Percentiles rank a stretch among this genome's conserved stretches.
Conservation (phyloP, 2,329 filamentous ascomycete genomes). For the Dothistroma septosporum region DNA sequence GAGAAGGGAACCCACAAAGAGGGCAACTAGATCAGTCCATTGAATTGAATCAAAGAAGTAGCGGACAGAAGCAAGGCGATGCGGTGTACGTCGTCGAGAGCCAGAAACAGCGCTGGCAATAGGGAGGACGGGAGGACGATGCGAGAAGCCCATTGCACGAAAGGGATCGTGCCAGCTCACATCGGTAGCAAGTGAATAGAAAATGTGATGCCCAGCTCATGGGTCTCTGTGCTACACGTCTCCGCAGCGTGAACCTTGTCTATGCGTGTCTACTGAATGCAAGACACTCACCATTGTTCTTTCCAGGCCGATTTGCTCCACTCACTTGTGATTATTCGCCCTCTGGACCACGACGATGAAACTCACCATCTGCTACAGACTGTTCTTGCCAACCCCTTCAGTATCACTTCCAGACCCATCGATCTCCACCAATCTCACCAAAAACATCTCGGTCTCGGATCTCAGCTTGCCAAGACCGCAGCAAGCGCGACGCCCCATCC, state of each 20-base stretch:
- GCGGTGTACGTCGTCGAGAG: conserved; percentile 3
- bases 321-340: background rate
- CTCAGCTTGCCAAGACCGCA: background rate
- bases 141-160: background rate
- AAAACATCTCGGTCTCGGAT: background rate
- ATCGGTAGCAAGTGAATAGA: background rate
- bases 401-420: background rate
- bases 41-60: background rate
- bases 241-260: background rate
- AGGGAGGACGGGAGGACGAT: background rate
- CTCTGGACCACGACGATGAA: background rate
- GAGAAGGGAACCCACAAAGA: conserved; percentile 8
- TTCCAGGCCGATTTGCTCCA: background rate
- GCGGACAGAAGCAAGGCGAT: conserved; percentile 14
- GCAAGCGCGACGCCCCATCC: background rate
- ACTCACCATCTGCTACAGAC: background rate
- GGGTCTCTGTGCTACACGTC: background rate
- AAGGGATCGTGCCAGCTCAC: background rate
- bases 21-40: background rate
- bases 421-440: background rate
- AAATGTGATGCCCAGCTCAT: background rate
- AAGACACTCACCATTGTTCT: background rate
- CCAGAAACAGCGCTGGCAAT: background rate
- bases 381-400: background rate
- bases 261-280: background rate